A percentile compares a stretch with the other conserved stretches of the same genome.
Evolutionary conservation across 805 yeast genomes (phyloP).

Genomic region (Nakazawaea ernobii): DNA sequence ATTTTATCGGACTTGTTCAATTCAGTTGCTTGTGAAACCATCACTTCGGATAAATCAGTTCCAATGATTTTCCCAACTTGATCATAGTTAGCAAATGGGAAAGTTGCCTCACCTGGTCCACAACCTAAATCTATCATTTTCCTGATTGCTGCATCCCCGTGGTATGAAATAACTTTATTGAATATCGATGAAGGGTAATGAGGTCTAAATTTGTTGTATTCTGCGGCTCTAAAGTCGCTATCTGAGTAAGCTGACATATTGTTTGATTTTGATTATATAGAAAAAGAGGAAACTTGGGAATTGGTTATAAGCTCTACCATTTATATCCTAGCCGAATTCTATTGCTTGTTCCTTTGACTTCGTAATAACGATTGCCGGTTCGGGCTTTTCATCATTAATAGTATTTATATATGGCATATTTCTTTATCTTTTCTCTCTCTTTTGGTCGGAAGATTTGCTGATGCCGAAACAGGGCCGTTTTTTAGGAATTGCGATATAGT

Average conservation of each 20-base stretch:
- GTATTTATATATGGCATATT: too few species aligned
- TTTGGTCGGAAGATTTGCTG: too few species aligned
- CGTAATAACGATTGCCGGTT: too few species aligned
- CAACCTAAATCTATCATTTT: constrained; percentile 70
- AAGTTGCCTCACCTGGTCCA: constrained; percentile 74
- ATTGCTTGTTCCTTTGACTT: too few species aligned
- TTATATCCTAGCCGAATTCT: too few species aligned
- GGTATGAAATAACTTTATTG: constrained; percentile 34
- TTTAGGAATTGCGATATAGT: too few species aligned
- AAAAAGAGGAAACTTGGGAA: not conserved
- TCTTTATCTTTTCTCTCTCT: too few species aligned
- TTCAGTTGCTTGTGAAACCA: constrained; percentile 44
- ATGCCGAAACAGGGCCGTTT: too few species aligned
- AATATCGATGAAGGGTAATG: constrained; percentile 52
- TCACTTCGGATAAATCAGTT: constrained; percentile 51
- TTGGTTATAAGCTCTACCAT: too few species aligned
- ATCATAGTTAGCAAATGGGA: constrained; percentile 34
- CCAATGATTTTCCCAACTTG: constrained; percentile 50
- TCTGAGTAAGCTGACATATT: constrained; percentile 63
- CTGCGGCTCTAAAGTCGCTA: constrained; percentile 40
- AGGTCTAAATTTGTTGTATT: constrained; percentile 60
- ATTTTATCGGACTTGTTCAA: constrained; percentile 12
- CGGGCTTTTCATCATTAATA: too few species aligned
- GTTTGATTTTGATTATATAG: not conserved
- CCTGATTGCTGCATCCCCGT: constrained; percentile 22